Evolutionary conservation across 345 rosid species (phyloP).

Genomic region (Ailanthus altissimus): DNA sequence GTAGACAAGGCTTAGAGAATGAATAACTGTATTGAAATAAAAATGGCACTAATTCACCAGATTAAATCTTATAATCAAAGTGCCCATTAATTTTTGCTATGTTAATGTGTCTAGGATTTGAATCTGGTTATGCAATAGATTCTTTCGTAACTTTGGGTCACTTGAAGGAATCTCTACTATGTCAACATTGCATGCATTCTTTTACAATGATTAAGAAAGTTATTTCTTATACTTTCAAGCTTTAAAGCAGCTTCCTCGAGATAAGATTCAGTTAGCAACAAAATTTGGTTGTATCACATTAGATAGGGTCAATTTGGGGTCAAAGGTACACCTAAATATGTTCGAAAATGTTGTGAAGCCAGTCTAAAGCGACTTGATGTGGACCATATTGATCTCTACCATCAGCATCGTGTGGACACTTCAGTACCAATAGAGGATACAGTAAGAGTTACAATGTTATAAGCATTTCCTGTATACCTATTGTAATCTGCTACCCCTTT

Average conservation of each 20-base stretch:
- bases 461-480: not conserved
- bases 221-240: conserved; percentile 40
- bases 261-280: conserved; percentile 51
- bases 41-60: not conserved
- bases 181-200: no score
- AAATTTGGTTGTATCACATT: conserved; percentile 37
- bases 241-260: conserved; percentile 54
- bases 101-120: no score
- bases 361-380: conserved; percentile 49
- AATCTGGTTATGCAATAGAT: no score
- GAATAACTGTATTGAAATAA: no score
- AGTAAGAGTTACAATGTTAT: no score
- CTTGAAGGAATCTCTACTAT: no score
- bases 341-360: conserved; percentile 54
- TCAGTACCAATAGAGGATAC: conserved; percentile 59
- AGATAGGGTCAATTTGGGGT: conserved; percentile 28
- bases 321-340: conserved; percentile 46
- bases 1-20: no score
- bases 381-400: conserved; percentile 56
- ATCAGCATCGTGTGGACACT: conserved; percentile 57
- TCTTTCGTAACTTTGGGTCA: no score
- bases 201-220: not conserved
- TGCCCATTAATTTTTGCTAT: no score
- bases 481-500: not conserved
- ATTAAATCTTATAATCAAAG: no score